Conservation (phyloP, 1,284 basidiomycete species). For the Bondarzewia mesenterica region DNA sequence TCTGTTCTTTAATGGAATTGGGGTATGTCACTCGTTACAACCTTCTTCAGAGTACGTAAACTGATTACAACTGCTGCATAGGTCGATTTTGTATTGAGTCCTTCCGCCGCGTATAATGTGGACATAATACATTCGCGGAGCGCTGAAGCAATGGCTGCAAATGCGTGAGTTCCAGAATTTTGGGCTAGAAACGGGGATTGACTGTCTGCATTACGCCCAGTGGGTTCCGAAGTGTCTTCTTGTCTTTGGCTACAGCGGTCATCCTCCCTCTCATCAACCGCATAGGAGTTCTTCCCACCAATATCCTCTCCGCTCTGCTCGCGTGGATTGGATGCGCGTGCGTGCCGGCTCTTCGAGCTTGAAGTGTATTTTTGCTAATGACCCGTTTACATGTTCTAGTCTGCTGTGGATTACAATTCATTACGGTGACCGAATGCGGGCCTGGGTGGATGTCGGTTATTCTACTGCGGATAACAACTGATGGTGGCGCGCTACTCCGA, state of each 20-base stretch:
- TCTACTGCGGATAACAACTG: slow-evolving; percentile 18
- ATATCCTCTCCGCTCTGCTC: slow-evolving; percentile 35
- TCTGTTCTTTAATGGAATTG: slow-evolving; percentile 42
- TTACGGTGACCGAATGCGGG: slow-evolving; percentile 39
- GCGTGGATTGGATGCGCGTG: slow-evolving; percentile 39
- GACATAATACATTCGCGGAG: slow-evolving; percentile 45
- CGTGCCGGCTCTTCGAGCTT: slow-evolving; percentile 10
- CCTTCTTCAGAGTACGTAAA: neutral
- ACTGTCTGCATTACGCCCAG: slow-evolving; percentile 18
- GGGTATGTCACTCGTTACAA: slow-evolving; percentile 26
- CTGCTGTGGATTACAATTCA: slow-evolving; percentile 33
- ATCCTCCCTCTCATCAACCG: slow-evolving; percentile 44
- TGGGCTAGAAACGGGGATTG: too few species aligned
- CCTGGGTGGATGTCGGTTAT: slow-evolving; percentile 38
- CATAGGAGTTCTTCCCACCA: slow-evolving; percentile 47
- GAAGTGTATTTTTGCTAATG: slow-evolving; percentile 4
- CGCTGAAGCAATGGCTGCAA: slow-evolving; percentile 44
- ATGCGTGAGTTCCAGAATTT: slow-evolving; percentile 21
- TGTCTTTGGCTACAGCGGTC: slow-evolving; percentile 29
- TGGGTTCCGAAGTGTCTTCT: slow-evolving; percentile 33
- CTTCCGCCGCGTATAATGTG: slow-evolving; percentile 47
- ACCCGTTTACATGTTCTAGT: slow-evolving; percentile 17
- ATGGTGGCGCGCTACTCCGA: too few species aligned
- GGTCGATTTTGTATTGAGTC: slow-evolving; percentile 41
- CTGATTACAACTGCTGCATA: slow-evolving; percentile 7